Conservation (phyloP, 2,329 filamentous ascomycete species). For the Talaromyces sp. region DNA sequence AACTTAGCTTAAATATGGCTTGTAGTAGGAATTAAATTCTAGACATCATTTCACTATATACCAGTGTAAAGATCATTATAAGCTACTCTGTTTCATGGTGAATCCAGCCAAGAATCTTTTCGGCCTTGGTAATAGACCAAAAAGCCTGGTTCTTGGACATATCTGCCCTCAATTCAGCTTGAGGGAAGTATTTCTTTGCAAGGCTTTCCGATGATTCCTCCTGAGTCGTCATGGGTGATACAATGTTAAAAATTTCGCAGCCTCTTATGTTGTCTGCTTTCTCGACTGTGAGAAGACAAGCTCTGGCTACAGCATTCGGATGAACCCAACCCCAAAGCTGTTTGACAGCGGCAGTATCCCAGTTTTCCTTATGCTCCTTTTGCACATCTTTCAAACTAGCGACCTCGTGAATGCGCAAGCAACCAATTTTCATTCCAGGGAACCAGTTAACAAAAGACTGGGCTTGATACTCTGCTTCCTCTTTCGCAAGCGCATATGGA, state of each 20-base stretch:
- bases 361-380: slow-evolving; percentile 27
- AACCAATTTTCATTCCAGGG: slow-evolving; percentile 33
- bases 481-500: slow-evolving; percentile 32
- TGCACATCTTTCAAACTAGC: slow-evolving; percentile 22
- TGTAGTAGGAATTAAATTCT: background rate
- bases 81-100: slow-evolving; percentile 24
- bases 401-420: slow-evolving; percentile 35
- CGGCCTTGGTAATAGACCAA: slow-evolving; percentile 18
- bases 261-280: slow-evolving; percentile 26
- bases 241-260: slow-evolving; percentile 31
- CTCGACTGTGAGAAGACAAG: slow-evolving; percentile 30
- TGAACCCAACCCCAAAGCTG: slow-evolving; percentile 35
- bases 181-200: slow-evolving; percentile 20
- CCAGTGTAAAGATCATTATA: background rate
- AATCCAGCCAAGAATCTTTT: slow-evolving; percentile 23
- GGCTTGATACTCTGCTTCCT: slow-evolving; percentile 30
- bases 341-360: slow-evolving; percentile 28
- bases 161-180: slow-evolving; percentile 19
- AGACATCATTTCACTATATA: background rate
- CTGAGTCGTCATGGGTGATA: slow-evolving; percentile 26
- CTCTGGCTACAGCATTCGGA: slow-evolving; percentile 28
- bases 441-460: slow-evolving; percentile 31
- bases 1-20: background rate
- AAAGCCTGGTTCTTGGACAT: slow-evolving; percentile 20
- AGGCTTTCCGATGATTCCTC: slow-evolving; percentile 17